A percentile compares a stretch with the other conserved stretches of the same genome.
These are phyloP conservation scores for Salix brachista DNA, from an alignment of 345 rosid genomes.

Conservation along the genomic window DNA sequence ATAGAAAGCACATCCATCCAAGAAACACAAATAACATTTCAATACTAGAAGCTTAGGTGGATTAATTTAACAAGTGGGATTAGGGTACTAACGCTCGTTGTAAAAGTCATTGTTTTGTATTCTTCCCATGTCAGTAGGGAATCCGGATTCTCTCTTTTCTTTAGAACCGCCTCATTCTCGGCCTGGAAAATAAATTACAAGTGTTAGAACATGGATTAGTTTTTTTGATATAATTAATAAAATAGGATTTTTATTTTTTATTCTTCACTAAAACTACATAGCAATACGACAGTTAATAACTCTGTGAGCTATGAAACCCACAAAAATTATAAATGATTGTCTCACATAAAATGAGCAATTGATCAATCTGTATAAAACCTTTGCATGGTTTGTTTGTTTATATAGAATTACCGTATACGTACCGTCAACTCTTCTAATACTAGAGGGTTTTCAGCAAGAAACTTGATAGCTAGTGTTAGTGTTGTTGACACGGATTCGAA, in stretches of 20 bases:
- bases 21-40: not conserved
- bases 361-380: not conserved
- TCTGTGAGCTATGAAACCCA: not conserved
- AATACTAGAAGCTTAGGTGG: not conserved
- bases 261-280: not conserved
- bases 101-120: not conserved
- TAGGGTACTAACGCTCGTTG: not conserved
- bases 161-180: not conserved
- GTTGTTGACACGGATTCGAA: conserved; percentile 15
- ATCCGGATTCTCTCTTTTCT: not conserved
- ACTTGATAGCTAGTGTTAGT: conserved; percentile 20
- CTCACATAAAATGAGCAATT: not conserved
- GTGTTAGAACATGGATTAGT: not conserved
- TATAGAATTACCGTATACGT: not conserved
- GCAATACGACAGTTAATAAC: not conserved
- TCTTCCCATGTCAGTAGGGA: not conserved
- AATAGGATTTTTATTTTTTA: too few species aligned
- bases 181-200: not conserved
- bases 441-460: conserved; percentile 30
- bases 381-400: not conserved
- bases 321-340: not conserved
- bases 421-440: conserved; percentile 35
- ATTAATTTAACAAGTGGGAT: not conserved
- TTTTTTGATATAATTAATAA: not conserved
- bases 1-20: not conserved